A percentile compares a stretch with the other conserved stretches of the same genome.
These are phyloP conservation scores for Phylloporus sp. DNA, from an alignment of 768 basidiomycete species.

Conservation along the genomic window DNA sequence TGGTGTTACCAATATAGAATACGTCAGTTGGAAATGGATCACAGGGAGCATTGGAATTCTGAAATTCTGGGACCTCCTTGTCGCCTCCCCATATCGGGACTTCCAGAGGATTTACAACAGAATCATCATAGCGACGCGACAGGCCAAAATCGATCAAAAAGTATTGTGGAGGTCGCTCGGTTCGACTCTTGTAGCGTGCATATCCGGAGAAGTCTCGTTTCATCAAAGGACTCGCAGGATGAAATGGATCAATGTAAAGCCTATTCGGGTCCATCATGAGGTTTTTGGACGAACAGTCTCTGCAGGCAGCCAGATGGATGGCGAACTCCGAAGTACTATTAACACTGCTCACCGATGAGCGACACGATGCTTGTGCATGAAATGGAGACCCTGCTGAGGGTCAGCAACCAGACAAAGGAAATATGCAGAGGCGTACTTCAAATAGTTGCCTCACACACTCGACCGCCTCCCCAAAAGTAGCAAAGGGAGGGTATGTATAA, in stretches of 20 bases:
- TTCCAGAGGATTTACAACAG: constrained; percentile 23
- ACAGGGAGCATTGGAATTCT: constrained; percentile 13
- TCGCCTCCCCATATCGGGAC: constrained; percentile 37
- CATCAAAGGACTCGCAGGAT: constrained; percentile 16
- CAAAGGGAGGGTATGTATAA: constrained; percentile 23
- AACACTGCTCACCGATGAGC: constrained; percentile 9
- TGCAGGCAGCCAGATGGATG: constrained; percentile 4
- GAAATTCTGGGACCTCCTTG: constrained; percentile 37
- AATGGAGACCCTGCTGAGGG: constrained; percentile 17
- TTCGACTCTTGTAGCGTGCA: constrained; percentile 16
- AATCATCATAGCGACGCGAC: constrained; percentile 23
- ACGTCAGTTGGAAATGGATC: constrained; percentile 42
- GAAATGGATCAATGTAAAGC: constrained; percentile 29
- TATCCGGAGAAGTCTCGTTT: constrained; percentile 18
- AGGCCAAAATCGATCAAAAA: constrained; percentile 30
- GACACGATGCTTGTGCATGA: constrained; percentile 23
- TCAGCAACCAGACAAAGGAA: neutral
- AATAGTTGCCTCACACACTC: constrained; percentile 32
- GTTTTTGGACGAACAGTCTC: constrained; percentile 29
- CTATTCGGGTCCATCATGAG: constrained; percentile 30
- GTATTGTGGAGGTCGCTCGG: constrained; percentile 19
- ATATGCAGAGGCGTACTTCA: constrained; percentile 14
- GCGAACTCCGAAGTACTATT: neutral
- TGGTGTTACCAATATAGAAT: constrained; percentile 39
- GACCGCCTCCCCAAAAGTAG: constrained; percentile 12